Conservation (phyloP, 176 grass and related monocot species). For the Alloteropsis semialata region DNA sequence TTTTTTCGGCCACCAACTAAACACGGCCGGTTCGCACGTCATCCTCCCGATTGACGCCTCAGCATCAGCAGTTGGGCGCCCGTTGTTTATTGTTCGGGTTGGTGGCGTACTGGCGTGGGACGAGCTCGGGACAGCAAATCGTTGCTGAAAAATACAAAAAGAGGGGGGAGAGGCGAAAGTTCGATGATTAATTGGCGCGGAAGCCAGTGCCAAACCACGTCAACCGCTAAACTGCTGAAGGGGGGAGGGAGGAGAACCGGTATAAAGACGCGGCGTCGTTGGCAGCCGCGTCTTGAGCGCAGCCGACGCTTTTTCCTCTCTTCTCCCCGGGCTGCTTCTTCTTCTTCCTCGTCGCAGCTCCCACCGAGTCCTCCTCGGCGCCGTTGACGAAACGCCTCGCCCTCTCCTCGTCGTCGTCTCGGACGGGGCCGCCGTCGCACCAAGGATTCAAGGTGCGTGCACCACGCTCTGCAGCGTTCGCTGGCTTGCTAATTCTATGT, state of each 20-base stretch:
- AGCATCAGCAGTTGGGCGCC: background rate
- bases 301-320: constrained; percentile 15
- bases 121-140: constrained; percentile 21
- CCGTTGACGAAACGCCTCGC: background rate
- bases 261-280: constrained; percentile 32
- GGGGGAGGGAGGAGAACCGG: background rate
- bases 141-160: constrained; percentile 32
- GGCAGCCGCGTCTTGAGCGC: constrained; percentile 14
- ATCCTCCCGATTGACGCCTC: background rate
- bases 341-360: background rate
- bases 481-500: background rate
- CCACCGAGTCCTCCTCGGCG: background rate
- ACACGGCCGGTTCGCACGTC: constrained; percentile 15
- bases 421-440: background rate
- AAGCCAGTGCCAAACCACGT: constrained; percentile 11
- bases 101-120: background rate
- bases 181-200: constrained; percentile 17
- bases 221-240: background rate
- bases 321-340: background rate
- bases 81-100: background rate
- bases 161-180: background rate
- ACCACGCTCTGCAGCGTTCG: background rate
- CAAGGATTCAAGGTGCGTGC: constrained; percentile 21
- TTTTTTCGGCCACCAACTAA: too few relatives aligned
- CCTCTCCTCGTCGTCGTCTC: background rate